Base-by-base conservation (phyloP, 2,329 filamentous ascomycete species). In the Hypoxylon sp. region DNA sequence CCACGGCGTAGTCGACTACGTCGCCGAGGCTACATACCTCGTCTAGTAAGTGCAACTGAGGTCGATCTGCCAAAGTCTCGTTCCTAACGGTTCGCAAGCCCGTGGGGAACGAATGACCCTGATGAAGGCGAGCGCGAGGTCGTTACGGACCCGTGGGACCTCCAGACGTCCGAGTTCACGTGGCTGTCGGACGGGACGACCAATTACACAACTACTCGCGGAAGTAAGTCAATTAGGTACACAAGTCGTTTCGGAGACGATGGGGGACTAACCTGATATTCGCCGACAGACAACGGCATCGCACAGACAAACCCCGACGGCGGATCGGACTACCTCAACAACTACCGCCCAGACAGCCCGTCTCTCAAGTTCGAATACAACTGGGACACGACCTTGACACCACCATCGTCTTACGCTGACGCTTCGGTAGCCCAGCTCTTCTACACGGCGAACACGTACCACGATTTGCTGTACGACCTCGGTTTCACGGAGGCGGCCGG, bases 371-470 rank as follows among this genome's bases (percentile, higher is more conserved):
- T 89, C 56, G 78, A 82, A 72, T 87, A 84, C 71, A 71, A 77
- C n/a, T 86, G 81, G 75, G 77, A 78, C 14, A 71, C 77, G 1
- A 73, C 69, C 50, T 71, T 76, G 49, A 75, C 80, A 1, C 70
- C 81, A 37, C 81, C 81, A 1, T 73, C 74, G 17, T 69, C 68
- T 1, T 90, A 89, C 75, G 77, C 79, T 3, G 84, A 89, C 51
- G 86, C 86, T 1, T 88, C 88, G 0, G 80, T 87, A 57, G 84
- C 86, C 0, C 88, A 90, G 77, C 82, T 89, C 4, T 90, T 88
- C 79, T 90, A 90, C 80, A 88, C 86, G 0, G 81, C 83, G 35
- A 89, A 90, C 80, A 82, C 80, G 35, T 89, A 86, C 77, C 88
- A 90, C 72, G 88, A 90, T 63, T 75, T 90, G 0, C 81, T 90